phyloP scores from a whole-genome alignment of 1,284 basidiomycete genomes.

The Lignosus rhinocerotis region DNA sequence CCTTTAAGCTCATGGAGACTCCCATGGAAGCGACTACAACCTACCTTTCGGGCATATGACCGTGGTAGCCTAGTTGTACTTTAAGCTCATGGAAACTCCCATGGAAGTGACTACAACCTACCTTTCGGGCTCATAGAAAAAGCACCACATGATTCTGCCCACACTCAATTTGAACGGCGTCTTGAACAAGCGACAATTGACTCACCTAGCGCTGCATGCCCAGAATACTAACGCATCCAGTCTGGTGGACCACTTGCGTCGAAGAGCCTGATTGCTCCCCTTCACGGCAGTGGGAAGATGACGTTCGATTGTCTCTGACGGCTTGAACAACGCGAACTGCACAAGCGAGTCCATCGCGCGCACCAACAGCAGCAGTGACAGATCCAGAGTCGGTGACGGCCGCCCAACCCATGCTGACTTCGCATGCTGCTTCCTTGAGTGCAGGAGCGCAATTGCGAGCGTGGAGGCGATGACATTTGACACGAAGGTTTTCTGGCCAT shows the following conservation, averaged over 20 bases:
- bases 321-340: conserved; percentile 49
- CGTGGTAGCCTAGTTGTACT: conserved; percentile 53
- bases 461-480: conserved; percentile 59
- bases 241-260: conserved; percentile 39
- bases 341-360: conserved; percentile 63
- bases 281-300: conserved; percentile 16
- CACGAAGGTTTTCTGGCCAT: conserved; percentile 53
- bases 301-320: conserved; percentile 12
- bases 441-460: conserved; percentile 56
- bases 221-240: conserved; percentile 73
- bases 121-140: conserved; percentile 74
- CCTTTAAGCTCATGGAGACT: not conserved
- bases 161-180: not conserved
- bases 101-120: conserved; percentile 29
- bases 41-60: conserved; percentile 69
- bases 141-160: conserved; percentile 81
- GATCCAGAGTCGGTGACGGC: conserved; percentile 61
- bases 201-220: conserved; percentile 71
- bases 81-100: not conserved
- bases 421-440: conserved; percentile 39
- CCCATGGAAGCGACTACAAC: not conserved
- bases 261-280: conserved; percentile 19
- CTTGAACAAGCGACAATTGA: conserved; percentile 2
- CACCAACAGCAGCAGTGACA: conserved; percentile 69
- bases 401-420: conserved; percentile 15